phyloP scores from a whole-genome alignment of 768 basidiomycete genomes.

The Pulveroboletus sp. region DNA sequence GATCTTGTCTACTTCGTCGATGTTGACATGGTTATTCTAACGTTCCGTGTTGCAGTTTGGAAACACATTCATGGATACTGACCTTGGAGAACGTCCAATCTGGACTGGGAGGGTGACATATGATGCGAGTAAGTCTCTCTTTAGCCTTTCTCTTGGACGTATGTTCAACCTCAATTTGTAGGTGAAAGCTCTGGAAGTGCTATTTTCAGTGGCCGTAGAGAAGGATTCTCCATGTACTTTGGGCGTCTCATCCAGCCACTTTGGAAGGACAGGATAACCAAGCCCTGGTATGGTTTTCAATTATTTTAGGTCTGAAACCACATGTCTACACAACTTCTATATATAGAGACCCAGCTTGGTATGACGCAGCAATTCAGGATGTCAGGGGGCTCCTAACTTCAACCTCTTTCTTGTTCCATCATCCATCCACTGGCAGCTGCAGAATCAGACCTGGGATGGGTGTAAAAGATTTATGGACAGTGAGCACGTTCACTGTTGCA shows the following conservation, averaged over 20 bases:
- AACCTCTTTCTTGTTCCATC: too few relatives aligned
- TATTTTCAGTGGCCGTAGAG: slow-evolving; percentile 82
- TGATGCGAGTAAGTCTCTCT: slow-evolving; percentile 56
- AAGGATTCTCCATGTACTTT: slow-evolving; percentile 86
- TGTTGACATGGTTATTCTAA: slow-evolving; percentile 1
- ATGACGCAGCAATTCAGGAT: too few relatives aligned
- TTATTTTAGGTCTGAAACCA: too few relatives aligned
- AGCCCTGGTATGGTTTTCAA: slow-evolving; percentile 45
- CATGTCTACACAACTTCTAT: too few relatives aligned
- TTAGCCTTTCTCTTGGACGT: not conserved
- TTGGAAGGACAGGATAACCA: slow-evolving; percentile 82
- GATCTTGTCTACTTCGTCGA: slow-evolving; percentile 9
- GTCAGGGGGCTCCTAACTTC: too few relatives aligned
- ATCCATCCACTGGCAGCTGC: too few relatives aligned
- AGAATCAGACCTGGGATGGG: too few relatives aligned
- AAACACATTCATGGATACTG: slow-evolving; percentile 71
- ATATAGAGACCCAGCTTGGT: too few relatives aligned
- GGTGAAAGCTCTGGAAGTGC: slow-evolving; percentile 71
- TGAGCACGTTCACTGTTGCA: too few relatives aligned
- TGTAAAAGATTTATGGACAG: too few relatives aligned
- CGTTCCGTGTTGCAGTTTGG: slow-evolving; percentile 58
- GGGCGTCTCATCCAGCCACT: slow-evolving; percentile 80
- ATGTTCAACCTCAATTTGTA: slow-evolving; percentile 19
- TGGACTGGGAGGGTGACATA: slow-evolving; percentile 79
- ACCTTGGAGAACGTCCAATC: slow-evolving; percentile 75